These are phyloP conservation scores for Termitomyces sp. DNA, from an alignment of 768 basidiomycete genomes.

Conservation along the genomic window DNA sequence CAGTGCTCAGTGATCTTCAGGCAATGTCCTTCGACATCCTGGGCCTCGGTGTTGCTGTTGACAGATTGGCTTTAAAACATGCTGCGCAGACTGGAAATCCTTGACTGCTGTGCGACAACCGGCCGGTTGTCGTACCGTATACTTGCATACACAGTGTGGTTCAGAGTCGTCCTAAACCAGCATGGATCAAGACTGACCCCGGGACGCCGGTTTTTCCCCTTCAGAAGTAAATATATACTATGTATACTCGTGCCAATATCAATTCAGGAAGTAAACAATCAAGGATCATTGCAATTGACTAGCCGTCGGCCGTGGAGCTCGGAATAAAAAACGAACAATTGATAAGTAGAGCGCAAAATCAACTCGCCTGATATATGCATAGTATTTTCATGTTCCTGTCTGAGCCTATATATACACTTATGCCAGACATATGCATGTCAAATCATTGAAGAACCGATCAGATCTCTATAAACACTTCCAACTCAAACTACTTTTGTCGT, in stretches of 20 bases:
- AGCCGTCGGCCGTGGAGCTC: background rate
- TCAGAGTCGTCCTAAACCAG: background rate
- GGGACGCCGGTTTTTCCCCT: background rate
- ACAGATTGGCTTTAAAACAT: background rate
- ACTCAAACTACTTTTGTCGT: background rate
- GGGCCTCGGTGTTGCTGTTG: background rate
- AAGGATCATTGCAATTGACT: too few species aligned
- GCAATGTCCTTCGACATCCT: background rate
- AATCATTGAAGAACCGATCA: background rate
- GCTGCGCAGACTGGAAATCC: too few species aligned
- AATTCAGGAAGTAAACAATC: background rate
- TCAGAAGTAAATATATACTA: background rate
- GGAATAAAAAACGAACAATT: background rate
- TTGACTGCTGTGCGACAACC: background rate
- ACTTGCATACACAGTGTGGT: too few species aligned
- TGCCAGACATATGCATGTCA: background rate
- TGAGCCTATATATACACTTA: too few species aligned
- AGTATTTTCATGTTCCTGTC: too few species aligned
- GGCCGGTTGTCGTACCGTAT: background rate
- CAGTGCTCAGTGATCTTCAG: background rate
- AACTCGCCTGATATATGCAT: too few species aligned
- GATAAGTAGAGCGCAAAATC: background rate
- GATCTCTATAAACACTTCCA: too few species aligned
- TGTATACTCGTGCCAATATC: too few species aligned
- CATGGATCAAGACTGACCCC: background rate